Conservation (phyloP, 805 yeast species). For the Starmerella bombicola region DNA sequence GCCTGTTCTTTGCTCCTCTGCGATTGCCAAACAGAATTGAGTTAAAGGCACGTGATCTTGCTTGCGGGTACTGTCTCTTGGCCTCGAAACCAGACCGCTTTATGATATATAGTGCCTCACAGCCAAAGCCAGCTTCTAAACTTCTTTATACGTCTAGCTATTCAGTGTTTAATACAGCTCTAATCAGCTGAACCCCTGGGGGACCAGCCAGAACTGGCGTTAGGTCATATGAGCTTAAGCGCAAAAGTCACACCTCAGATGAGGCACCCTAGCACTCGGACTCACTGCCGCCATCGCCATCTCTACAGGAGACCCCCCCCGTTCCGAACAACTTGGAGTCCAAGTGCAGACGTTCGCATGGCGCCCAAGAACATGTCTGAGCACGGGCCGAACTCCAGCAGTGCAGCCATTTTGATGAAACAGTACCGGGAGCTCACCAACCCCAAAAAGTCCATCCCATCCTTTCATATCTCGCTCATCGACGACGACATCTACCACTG, state of each 20-base stretch:
- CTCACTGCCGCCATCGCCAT: no score
- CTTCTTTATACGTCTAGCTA: no score
- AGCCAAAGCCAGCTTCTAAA: no score
- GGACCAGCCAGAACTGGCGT: not conserved
- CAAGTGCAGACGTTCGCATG: slow-evolving; percentile 4
- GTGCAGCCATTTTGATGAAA: slow-evolving; percentile 78
- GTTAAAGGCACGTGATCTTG: no score
- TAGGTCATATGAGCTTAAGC: not conserved
- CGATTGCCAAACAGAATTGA: no score
- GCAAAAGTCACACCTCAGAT: not conserved
- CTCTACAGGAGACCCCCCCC: not conserved
- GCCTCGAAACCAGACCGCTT: no score
- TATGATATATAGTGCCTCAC: no score
- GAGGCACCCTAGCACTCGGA: no score
- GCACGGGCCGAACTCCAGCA: slow-evolving; percentile 27
- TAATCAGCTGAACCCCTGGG: no score
- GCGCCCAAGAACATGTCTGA: slow-evolving; percentile 16
- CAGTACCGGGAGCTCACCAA: slow-evolving; percentile 89
- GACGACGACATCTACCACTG: slow-evolving; percentile 51
- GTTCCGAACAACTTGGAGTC: not conserved
- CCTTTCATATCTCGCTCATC: slow-evolving; percentile 48
- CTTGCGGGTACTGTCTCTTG: no score
- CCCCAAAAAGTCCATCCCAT: slow-evolving; percentile 69
- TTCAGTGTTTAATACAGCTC: no score
- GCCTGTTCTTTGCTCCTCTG: no score